Base-by-base conservation (phyloP, 139 green algal species). In the Volvox reticuliferus region DNA sequence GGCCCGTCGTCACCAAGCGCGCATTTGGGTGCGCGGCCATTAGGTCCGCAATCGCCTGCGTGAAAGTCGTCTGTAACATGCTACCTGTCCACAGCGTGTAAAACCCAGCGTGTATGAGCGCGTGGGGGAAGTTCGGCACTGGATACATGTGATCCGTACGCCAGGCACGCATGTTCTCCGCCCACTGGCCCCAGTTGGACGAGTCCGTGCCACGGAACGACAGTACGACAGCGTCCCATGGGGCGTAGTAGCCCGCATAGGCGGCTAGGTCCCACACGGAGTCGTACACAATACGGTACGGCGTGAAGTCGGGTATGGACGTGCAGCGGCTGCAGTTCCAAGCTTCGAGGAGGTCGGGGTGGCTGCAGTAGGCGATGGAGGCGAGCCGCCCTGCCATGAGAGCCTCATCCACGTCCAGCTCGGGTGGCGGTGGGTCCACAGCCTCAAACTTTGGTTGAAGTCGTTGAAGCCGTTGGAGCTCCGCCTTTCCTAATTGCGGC, bases 121-220 rank as follows among this genome's bases (percentile, higher is more conserved):
- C 91, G 63, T 89, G 67, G 32, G 91, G 91, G 28, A 82, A 77
- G 35, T 77, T 75, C 2, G 86, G 85, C 30, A 89, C 65, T 2
- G 91, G 91, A 75, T 91, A 93, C 87, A 91, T 91, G 71, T 92
- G 78, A 82, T 92, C 87, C 14, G 88, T 88, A 22, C 95, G 93
- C 96, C 96, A 97, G 12, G 94, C 93, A n/a, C 94, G 94, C 94
- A 99, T 97, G 93, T 98, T 97, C 37, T 98, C 93, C 1, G 95
- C 94, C 97, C 96, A 97, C 82, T 97, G 96, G 50, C 92, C 93
- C 95, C 94, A 96, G 91, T 83, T 94, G 89, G 94, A 92, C 68
- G 87, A 94, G 91, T 99, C 96, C 9, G 97, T 98, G 21, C 97
- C 97, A 0, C 97, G 87, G 83, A 98, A 97, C 0, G 91, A 88